phyloP scores from a whole-genome alignment of 2,329 filamentous ascomycete species.

The Lizonia empirigonia region DNA sequence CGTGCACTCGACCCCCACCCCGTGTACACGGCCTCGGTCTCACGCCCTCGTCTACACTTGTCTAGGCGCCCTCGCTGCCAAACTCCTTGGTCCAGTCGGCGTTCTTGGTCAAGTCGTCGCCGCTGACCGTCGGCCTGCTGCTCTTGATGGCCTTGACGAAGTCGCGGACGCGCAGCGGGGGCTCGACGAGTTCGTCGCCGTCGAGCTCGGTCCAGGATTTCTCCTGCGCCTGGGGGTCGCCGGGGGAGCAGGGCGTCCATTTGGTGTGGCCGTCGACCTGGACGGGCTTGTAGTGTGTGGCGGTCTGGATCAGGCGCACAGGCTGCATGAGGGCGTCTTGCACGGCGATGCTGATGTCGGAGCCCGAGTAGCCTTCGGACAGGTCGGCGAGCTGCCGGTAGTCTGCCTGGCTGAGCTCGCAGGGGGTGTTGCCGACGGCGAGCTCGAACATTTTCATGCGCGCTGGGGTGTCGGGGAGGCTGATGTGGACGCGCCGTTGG shows the following conservation, averaged over 20 bases:
- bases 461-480: conserved; percentile 83
- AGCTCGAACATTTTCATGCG: conserved; percentile 96
- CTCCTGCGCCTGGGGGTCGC: conserved; percentile 81
- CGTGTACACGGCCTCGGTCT: too few relatives aligned
- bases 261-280: conserved; percentile 69
- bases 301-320: conserved; percentile 93
- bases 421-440: conserved; percentile 90
- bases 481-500: conserved; percentile 94
- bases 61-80: conserved; percentile 79
- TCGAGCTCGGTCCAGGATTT: conserved; percentile 93
- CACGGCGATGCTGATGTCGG: conserved; percentile 93
- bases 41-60: background rate
- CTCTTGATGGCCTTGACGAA: conserved; percentile 91
- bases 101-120: conserved; percentile 81
- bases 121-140: conserved; percentile 86
- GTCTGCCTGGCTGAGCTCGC: conserved; percentile 77
- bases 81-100: conserved; percentile 96
- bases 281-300: conserved; percentile 96
- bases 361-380: conserved; percentile 93
- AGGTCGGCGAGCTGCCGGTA: conserved; percentile 79
- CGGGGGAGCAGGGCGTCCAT: conserved; percentile 91
- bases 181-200: conserved; percentile 82
- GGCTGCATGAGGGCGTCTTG: conserved; percentile 98
- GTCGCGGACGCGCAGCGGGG: conserved; percentile 84
- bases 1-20: background rate